Evolutionary conservation across 305 asterid species (phyloP), one percentile per base, ranked within the genome.

Genomic region (Euphrasia arctica): DNA sequence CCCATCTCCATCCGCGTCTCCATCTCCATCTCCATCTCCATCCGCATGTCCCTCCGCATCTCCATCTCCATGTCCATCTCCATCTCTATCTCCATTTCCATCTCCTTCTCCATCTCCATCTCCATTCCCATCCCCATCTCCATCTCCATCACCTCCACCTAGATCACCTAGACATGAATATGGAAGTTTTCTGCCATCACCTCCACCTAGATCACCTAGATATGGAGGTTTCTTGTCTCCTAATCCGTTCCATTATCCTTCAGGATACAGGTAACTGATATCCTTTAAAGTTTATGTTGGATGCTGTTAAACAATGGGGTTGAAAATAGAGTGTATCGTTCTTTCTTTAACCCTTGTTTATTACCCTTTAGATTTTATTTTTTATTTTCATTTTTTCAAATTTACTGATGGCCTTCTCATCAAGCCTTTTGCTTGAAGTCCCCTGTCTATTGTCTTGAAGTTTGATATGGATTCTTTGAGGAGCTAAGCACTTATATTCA

Each of bases 151-250:
- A 8, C 45, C 75, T 13, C 54, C 73, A 47, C 77, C 77, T 70
- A 80, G 64, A 68, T 79, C 73, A 47, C 78, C 79, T 70, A 82
- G 65, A 68, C 78, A 82, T 78, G 88, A 80, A 80, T 74, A 72
- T 72, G 95, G 85, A 82, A 78, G 82, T 70, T 74, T 75, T 45
- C 65, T 75, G 29, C 85, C 94, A 12, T 50, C 75, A 15, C 71
- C 71, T 15, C 55, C 74, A 49, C 74, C 79, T 71, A 81, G 65
- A 69, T 79, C 74, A 34, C 79, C 79, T 69, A 81, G 65, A 69
- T 72, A 72, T 70, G 95, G 85, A 81, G 78, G 83, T 72, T 74
- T 76, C 45, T 66, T 75, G 13, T 83, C 95, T 28, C 88, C 88
- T 58, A 69, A 60, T 71, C 74, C 88, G 15, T 78, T 67, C 82